Evolutionary conservation across 805 yeast genomes (phyloP).

Genomic region (Metschnikowia picachoensis): DNA sequence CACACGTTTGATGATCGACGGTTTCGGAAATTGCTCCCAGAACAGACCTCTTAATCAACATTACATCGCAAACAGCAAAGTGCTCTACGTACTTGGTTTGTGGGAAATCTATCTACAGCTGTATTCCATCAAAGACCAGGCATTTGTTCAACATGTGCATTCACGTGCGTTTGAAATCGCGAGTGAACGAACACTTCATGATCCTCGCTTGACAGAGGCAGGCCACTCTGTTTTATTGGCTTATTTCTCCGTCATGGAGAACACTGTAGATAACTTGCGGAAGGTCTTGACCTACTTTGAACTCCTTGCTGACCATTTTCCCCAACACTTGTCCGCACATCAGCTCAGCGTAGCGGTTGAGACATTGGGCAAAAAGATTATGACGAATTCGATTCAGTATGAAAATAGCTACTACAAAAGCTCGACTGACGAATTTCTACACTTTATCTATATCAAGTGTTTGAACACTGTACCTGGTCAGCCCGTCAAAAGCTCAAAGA

Average conservation of each 20-base stretch:
- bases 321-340: slow-evolving; percentile 45
- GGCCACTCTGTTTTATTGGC: slow-evolving; percentile 55
- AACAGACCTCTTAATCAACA: slow-evolving; percentile 25
- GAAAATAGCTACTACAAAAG: slow-evolving; percentile 5
- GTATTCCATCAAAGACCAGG: slow-evolving; percentile 11
- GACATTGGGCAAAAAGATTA: slow-evolving; percentile 44
- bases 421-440: slow-evolving; percentile 36
- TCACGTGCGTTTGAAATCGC: slow-evolving; percentile 33
- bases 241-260: slow-evolving; percentile 29
- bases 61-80: slow-evolving; percentile 33
- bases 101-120: slow-evolving; percentile 44
- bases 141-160: slow-evolving; percentile 24
- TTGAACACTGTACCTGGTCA: slow-evolving; percentile 32
- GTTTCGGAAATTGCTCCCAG: slow-evolving; percentile 32
- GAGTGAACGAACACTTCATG: slow-evolving; percentile 17
- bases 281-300: slow-evolving; percentile 39
- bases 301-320: slow-evolving; percentile 53
- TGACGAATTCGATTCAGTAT: slow-evolving; percentile 24
- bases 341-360: slow-evolving; percentile 59
- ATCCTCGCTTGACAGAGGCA: slow-evolving; percentile 48
- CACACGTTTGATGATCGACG: slow-evolving; percentile 29
- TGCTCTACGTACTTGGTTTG: slow-evolving; percentile 43
- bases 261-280: slow-evolving; percentile 14
- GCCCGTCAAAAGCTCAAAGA: slow-evolving; percentile 14
- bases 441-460: slow-evolving; percentile 40